Evolutionary conservation across 139 green algal species (phyloP), one percentile per base, ranked within the genome.

Genomic region (Micractinium sp.): DNA sequence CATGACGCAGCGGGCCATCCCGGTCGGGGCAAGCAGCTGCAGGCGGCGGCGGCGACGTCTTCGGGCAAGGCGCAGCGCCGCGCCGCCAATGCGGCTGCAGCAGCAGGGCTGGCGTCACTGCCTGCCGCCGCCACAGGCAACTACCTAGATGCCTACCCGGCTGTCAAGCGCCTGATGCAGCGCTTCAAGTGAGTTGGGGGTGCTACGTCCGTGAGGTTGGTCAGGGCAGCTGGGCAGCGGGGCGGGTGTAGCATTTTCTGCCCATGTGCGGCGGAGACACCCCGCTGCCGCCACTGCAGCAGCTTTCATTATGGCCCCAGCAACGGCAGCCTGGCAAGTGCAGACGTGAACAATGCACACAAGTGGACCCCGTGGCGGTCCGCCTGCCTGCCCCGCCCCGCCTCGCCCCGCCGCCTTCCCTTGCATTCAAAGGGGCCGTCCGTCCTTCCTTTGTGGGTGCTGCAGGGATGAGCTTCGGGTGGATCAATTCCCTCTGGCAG

Each of bases 181-280:
- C 66, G 67, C n/a, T 87, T 87, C 83, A 87, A 87, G 83, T 87
- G 67, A 63, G 83, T 12, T 9, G n/a, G 18, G 14, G n/a, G 36
- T 77, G 20, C 18, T 77, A 29, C 27, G 27, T 38, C 71, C 71
- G 13, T 27, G 20, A 16, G 71, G 27, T 36, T 36, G 25, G 39
- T 56, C 35, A 12, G 35, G 5, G 73, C 73, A 25, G 15, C n/a
- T n/a, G n/a, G n/a, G n/a, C n/a, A n/a, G n/a, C n/a, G n/a, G n/a
- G n/a, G n/a, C 1, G n/a, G n/a, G 69, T 76, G 25, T 33, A 35
- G 69, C 69, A 76, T 71, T 71, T 56, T 56, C 47, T 9, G 7
- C 7, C 47, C 47, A 56, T 9, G 47, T 16, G 47, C 47, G 9
- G 47, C 47, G 9, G 47, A 5, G 9, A 56, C 5, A 5, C 47